Evolutionary conservation across 805 yeast genomes (phyloP), one percentile per base, ranked within the genome.

Genomic region (Wickerhamiella australiensis): DNA sequence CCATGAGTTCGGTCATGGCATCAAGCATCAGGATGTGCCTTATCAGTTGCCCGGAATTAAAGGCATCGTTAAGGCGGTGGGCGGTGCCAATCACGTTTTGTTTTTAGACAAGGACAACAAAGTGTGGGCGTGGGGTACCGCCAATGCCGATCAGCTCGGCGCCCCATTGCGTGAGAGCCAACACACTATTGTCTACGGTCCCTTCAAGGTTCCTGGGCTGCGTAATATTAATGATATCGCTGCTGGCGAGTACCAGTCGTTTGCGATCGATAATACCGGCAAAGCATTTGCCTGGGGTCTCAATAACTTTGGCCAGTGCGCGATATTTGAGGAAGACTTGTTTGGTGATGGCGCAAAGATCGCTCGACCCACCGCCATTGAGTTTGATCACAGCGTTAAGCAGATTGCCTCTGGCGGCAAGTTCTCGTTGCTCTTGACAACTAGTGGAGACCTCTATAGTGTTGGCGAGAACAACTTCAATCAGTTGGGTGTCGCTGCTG

Each of bases 41-140:
- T 65, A 69, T 54, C 78, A 76, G 57, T 72, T 90, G 31, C 67
- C 68, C 0, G 75, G 72, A 45, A 72, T 85, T 50, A 76, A 73
- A 53, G 76, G 84, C 51, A 79, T 85, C 50, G 85, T 81, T 23
- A 92, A 85, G 60, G 65, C 92, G 50, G 95, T 94, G 1, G 77
- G 84, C 0, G 99, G 99, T 45, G 88, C 88, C 63, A 97, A 92
- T 63, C 98, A 92, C 62, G 64, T 92, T 33, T 64, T 92, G 43
- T 92, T 94, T 21, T 69, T 92, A 33, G 94, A 88, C 63, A 69
- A 76, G 22, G 80, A 77, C 59, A 98, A 98, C 51, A 73, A 79
- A 49, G 96, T 88, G 1, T 86, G 76, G 61, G 88, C 97, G 0
- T 92, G 98, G 98, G 99, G 99, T 57, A 84, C 85, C 63, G 96